Evolutionary conservation across 768 basidiomycete genomes (phyloP).

Genomic region (Cystofilobasidium capitatum): DNA sequence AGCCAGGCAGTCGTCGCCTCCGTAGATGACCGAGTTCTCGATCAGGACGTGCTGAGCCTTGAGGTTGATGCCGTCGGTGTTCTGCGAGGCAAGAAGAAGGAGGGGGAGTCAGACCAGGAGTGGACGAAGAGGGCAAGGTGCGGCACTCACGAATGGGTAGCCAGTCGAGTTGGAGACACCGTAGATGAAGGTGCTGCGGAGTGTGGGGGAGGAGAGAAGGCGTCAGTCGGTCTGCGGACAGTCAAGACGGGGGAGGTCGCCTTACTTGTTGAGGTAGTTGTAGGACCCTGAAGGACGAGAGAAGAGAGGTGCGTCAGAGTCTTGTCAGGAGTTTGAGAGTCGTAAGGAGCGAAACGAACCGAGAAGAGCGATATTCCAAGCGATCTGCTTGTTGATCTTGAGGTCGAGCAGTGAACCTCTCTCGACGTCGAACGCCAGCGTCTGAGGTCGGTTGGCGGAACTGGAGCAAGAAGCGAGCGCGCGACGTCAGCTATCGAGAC

Average conservation of each 20-base stretch:
- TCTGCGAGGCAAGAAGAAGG: background rate
- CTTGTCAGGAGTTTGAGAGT: background rate
- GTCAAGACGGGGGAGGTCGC: background rate
- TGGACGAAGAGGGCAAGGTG: too few relatives aligned
- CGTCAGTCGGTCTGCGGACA: background rate
- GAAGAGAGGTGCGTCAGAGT: background rate
- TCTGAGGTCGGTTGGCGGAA: conserved; percentile 7
- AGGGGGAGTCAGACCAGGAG: too few relatives aligned
- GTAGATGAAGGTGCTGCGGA: background rate
- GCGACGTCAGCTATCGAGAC: too few relatives aligned
- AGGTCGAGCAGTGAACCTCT: conserved; percentile 2
- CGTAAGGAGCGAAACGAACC: background rate
- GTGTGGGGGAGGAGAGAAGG: background rate
- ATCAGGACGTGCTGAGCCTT: conserved; percentile 1
- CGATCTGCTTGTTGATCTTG: conserved; percentile 9
- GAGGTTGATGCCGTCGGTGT: background rate
- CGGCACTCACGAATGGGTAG: conserved; percentile 2
- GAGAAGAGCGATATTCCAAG: background rate
- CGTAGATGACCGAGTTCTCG: conserved; percentile 4
- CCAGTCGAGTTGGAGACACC: background rate
- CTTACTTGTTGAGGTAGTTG: conserved; percentile 2
- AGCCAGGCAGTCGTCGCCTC: conserved; percentile 5
- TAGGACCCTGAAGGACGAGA: background rate
- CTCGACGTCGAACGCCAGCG: background rate
- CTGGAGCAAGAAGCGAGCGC: too few relatives aligned